Evolutionary conservation across 2,329 filamentous ascomycete species (phyloP), one percentile per base, ranked within the genome.

Genomic region (Penicillium sp.): DNA sequence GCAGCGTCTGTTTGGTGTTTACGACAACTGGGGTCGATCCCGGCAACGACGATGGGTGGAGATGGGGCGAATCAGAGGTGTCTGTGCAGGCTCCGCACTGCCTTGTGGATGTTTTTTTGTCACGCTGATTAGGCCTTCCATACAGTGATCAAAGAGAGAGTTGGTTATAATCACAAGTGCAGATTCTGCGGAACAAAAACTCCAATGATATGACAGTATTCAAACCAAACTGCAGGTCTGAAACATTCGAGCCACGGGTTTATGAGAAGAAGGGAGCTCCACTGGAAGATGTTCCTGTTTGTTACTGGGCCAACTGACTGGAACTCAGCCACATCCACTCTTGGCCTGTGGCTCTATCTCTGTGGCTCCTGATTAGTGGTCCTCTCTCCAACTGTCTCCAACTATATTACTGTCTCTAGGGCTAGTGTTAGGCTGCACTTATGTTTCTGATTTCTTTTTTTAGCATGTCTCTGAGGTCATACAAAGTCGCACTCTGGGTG

Each of bases 1-100:
- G 34, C 29, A 49, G 54, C 41, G 46, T 55, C 42, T 61, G 57
- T 56, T 56, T 55, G 58, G 51, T 64, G 62, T 64, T 64, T 64
- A 64, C 62, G 54, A 61, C 40, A 51, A 51, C 39, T 54, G 48
- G 16, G 48, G 53, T 38, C 49, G 59, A 64, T 64, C 56, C 41
- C 39, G 30, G 45, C 44, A 41, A 53, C 29, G 56, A 60, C 61
- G 61, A 60, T 40, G 47, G 18, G 56, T 56, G 56, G 60, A 56
- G 57, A 45, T 52, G 36, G 42, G 55, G 44, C 61, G 57, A 64
- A 64, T 63, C 51, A 57, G 53, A 53, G 41, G 42, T 54, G 51
- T 51, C 51, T 47, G 53, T 26, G 47, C 47, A 39, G 60, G 55
- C 58, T 50, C 61, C 61, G 57, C 61, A 56, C 35, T 52, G 54